Evolutionary conservation across 2,329 filamentous ascomycete species (phyloP), one percentile per base, ranked within the genome.

Genomic region (Calonectria crousiana): DNA sequence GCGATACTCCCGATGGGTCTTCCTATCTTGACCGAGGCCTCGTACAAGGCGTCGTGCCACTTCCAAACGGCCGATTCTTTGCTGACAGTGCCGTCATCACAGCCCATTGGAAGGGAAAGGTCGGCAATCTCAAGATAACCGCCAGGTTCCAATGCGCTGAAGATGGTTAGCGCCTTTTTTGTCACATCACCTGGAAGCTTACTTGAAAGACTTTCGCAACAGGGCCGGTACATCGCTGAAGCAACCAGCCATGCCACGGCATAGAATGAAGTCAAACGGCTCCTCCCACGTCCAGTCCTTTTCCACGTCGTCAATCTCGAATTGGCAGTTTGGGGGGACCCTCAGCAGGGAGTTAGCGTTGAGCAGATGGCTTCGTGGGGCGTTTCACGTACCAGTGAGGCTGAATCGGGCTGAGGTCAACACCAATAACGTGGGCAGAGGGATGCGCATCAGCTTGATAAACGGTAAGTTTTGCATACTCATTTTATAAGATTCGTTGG

Each of bases 1-100:
- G 78, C 80, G 23, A 77, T 78, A 26, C 72, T 74, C 13, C 67
- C 66, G 16, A 83, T 74, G 3, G 81, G 77, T 10, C 83, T 79
- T 5, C 82, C 81, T 9, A 83, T 72, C 49, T 81, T 81, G 9
- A 60, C 69, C 49, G 78, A 80, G 8, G 78, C 80, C 20, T 83
- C 75, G 4, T 74, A 52, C 81, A 78, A 18, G 77, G 76, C 74
- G 56, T 75, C 67, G 28, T 77, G 75, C 81, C 82, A 85, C 30
- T 75, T 75, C 70, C 71, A 77, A 11, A 78, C 69, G 4, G 76
- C 67, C 13, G 75, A 76, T 13, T 78, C 75, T 6, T 74, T 69
- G 6, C 51, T 58, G 1, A 81, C 65, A 4, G 78, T 78, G 4
- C 62, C 78, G 23, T 81, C 80, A 13, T 81, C 79, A 2, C 73